Base-by-base conservation (phyloP, 805 yeast genomes). In the Candida parachauliodes region DNA sequence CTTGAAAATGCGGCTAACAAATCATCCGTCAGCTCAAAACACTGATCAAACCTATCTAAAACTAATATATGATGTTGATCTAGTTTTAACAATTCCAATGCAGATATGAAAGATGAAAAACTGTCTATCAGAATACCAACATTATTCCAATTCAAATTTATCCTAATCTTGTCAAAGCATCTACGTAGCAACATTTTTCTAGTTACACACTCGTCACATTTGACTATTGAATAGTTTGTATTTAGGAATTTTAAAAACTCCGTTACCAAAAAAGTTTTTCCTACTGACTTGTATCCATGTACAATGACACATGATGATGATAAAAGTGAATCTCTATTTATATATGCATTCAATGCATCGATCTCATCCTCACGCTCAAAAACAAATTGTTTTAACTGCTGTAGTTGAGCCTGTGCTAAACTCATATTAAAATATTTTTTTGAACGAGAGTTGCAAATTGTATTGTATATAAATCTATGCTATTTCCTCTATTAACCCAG, bases 281-380 rank as follows among this genome's bases (percentile, higher is more conserved):
- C 81, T 12, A 71, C 57, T 1, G 78, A 64, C 36, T 65, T 58
- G 40, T 68, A 63, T 0, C 81, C 81, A 47, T 73, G 77, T 3
- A 75, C 60, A 2, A 72, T 49, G 8, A 74, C 32, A 5, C 65
- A 50, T 1, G 72, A 65, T 0, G 60, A 55, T 54, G 62, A 57
- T 2, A 51, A 23, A 3, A 40, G 46, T 1, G 48, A 19, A 14
- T 61, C 57, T 8, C 51, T 50, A 6, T 60, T 49, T 1, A 75
- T 37, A 36, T 62, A 70, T 0, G 68, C 51, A 23, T 52, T 45
- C 14, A 74, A 45, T 8, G 69, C 50, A 8, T 54, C 60, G 15
- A 65, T 38, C 46, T 74, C 71, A 4, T 44, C 33, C 2, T 55
- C 54, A 18, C 76, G 55, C 37, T 49, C 57, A 29, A 59, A 62